A percentile compares a stretch with the other conserved stretches of the same genome.
Conservation (phyloP, 1,284 basidiomycete genomes). For the Ustilago nuda region DNA sequence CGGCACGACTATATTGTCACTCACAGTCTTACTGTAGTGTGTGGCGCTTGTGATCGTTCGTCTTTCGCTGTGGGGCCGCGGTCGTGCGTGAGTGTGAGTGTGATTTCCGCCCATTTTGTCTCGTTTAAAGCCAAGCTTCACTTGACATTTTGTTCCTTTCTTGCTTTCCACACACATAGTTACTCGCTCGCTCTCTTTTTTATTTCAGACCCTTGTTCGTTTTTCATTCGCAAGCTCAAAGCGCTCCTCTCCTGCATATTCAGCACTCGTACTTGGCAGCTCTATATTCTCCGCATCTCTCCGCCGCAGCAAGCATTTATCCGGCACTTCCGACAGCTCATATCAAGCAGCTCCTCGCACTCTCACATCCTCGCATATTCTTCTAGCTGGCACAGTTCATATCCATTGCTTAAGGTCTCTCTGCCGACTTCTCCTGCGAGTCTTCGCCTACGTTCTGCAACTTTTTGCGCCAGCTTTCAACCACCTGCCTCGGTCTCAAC, state of each 20-base stretch:
- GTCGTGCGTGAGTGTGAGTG: not conserved
- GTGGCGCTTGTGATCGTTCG: too few relatives aligned
- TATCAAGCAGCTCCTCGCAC: not conserved
- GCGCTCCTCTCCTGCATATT: not conserved
- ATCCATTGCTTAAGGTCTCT: not conserved
- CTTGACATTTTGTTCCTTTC: conserved; percentile 23
- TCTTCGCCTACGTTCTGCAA: not conserved
- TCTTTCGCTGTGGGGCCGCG: too few relatives aligned
- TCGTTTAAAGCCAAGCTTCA: conserved; percentile 18
- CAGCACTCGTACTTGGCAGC: not conserved
- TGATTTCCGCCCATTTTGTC: not conserved
- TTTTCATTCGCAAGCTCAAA: not conserved
- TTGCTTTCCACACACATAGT: conserved; percentile 16
- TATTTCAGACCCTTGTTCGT: conserved; percentile 7
- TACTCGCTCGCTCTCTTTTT: not conserved
- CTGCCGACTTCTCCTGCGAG: not conserved
- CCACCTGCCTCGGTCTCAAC: conserved; percentile 18
- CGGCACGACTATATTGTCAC: not conserved
- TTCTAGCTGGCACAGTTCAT: not conserved
- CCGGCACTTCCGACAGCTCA: not conserved
- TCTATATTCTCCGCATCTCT: conserved; percentile 11
- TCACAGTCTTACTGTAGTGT: too few relatives aligned
- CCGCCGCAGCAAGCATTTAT: conserved; percentile 13
- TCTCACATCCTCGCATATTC: not conserved
- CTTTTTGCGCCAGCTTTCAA: conserved; percentile 13